Evolutionary conservation across 306 rosid genomes (phyloP), one percentile per base, ranked within the genome.

Genomic region (Cyclanthera cordifolia): DNA sequence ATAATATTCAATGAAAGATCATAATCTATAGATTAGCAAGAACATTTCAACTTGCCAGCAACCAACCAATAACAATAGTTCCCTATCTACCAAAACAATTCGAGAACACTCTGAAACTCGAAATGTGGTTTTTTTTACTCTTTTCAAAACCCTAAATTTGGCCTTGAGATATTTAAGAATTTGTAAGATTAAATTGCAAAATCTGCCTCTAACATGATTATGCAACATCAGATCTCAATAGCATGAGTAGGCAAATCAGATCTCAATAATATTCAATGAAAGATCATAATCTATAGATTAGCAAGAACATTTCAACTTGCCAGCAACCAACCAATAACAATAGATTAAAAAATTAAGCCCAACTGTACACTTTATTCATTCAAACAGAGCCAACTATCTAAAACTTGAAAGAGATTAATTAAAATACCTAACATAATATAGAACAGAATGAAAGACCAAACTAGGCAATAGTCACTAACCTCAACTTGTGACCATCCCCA

Each of bases 291-390:
- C 15, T n/a, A 49, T n/a, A 49, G 10, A n/a, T 49, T 49, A 49
- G 69, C 11, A 61, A 39, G 67, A 39, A 61, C 0, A 20, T 39
- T 34, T 61, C 16, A 61, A 10, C 27, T 39, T 13, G 6, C 69
- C 69, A 63, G 12, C 51, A 19, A 21, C 48, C 67, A 34, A 37
- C 43, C 43, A 6, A 63, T 63, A 20, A 20, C 69, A 63, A 63
- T 63, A 37, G 13, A 39, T 41, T 32, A 63, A 63, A 27, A 41
- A 32, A 63, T 37, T 5, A 20, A 63, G 10, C 43, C 30, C 48
- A 63, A 63, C 69, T 63, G 69, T 63, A 63, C 69, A 63, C n/a
- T n/a, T 59, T 32, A 59, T 63, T 63, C 32, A 20, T 63, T 32
- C 15, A 39, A 63, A 63, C 28, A 63, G 30, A 41, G 32, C 30